Percentiles rank a stretch among this genome's conserved stretches.
Conservation (phyloP, 2,329 filamentous ascomycete species). For the Fusarium sp. region DNA sequence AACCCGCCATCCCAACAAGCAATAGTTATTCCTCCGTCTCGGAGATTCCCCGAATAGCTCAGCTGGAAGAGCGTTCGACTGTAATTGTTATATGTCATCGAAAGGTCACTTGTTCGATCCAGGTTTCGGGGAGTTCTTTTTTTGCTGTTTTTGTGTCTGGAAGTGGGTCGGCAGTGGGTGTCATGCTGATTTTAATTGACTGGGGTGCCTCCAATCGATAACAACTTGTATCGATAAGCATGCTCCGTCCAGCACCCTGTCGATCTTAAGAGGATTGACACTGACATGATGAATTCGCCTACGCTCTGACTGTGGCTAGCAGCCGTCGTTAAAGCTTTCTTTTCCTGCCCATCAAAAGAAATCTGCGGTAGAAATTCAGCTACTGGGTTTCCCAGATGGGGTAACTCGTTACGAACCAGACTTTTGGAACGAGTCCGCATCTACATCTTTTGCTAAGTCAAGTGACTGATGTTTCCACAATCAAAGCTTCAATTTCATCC, state of each 20-base stretch:
- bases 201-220: neutral
- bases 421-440: no score
- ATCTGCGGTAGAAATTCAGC: no score
- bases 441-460: no score
- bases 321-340: no score
- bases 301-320: no score
- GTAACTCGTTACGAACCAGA: no score
- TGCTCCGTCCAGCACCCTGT: neutral
- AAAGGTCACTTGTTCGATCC: slow-evolving; percentile 38
- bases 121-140: slow-evolving; percentile 28
- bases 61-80: slow-evolving; percentile 35
- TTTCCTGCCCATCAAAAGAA: no score
- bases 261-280: no score
- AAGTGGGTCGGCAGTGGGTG: neutral
- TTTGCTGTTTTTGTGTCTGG: neutral
- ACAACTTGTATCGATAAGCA: neutral
- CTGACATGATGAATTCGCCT: no score
- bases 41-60: slow-evolving; percentile 32
- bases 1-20: neutral
- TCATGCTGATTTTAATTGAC: neutral
- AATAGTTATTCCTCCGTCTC: slow-evolving; percentile 7
- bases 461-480: no score
- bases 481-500: no score
- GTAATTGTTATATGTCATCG: slow-evolving; percentile 29
- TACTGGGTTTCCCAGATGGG: no score